A percentile compares a stretch with the other conserved stretches of the same genome.
Conservation (phyloP, 2,329 filamentous ascomycete species). For the Exophiala alcalophila region DNA sequence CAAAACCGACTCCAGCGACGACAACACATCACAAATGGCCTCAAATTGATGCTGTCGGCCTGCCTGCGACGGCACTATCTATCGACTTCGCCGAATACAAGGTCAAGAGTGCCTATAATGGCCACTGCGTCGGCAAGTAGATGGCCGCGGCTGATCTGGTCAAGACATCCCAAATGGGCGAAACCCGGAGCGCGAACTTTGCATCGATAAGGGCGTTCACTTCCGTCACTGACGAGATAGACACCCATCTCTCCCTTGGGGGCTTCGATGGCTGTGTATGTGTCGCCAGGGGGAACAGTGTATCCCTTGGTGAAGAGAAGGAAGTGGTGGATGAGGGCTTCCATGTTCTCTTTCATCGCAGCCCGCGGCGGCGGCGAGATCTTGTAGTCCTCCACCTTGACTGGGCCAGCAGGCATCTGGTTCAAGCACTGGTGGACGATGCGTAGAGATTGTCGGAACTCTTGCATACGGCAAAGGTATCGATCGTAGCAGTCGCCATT, state of each 20-base stretch:
- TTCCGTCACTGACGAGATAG: slow-evolving; percentile 91
- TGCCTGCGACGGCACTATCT: no score
- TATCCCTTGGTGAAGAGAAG: slow-evolving; percentile 98
- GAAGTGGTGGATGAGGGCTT: slow-evolving; percentile 98
- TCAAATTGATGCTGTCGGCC: no score
- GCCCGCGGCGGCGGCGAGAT: slow-evolving; percentile 89
- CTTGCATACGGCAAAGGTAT: slow-evolving; percentile 98
- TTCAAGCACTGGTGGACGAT: slow-evolving; percentile 99
- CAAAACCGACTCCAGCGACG: no score
- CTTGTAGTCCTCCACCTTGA: slow-evolving; percentile 99
- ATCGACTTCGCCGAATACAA: slow-evolving; percentile 66
- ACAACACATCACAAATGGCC: no score
- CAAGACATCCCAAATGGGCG: slow-evolving; percentile 89
- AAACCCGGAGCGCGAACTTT: slow-evolving; percentile 97
- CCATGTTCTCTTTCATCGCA: slow-evolving; percentile 99
- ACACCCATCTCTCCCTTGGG: slow-evolving; percentile 99
- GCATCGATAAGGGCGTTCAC: slow-evolving; percentile 93
- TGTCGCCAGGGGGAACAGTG: slow-evolving; percentile 93
- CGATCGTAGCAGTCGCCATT: slow-evolving; percentile 99
- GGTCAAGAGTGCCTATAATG: slow-evolving; percentile 64
- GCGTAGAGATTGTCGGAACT: slow-evolving; percentile 95
- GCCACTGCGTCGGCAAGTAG: slow-evolving; percentile 94
- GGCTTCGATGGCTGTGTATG: slow-evolving; percentile 97
- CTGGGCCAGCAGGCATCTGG: slow-evolving; percentile 93
- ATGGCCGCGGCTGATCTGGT: slow-evolving; percentile 89